These are phyloP conservation scores for Tolypocladium album DNA, from an alignment of 2,329 filamentous ascomycete genomes.

Conservation along the genomic window DNA sequence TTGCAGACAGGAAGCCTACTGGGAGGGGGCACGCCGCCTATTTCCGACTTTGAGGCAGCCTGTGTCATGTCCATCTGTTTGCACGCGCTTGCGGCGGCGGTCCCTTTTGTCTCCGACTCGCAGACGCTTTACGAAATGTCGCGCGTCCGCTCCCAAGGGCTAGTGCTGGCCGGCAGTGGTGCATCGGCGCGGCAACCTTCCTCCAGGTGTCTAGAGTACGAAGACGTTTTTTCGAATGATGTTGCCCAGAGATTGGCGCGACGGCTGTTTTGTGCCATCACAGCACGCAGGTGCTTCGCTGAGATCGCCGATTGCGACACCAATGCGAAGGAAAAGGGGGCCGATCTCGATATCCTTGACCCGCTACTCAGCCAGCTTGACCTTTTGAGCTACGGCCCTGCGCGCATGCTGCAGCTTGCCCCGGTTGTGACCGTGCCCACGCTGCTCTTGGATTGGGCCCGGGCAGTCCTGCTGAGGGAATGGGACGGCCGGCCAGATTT, in stretches of 20 bases:
- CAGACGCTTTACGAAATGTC: conserved; percentile 48
- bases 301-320: conserved; percentile 28
- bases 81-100: conserved; percentile 49
- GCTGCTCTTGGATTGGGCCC: conserved; percentile 58
- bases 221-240: conserved; percentile 53
- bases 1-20: conserved; percentile 12
- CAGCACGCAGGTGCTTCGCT: conserved; percentile 38
- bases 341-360: conserved; percentile 32
- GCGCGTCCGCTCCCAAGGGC: conserved; percentile 43
- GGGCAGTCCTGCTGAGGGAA: conserved; percentile 63
- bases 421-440: conserved; percentile 43
- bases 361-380: conserved; percentile 43
- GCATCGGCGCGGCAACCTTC: conserved; percentile 34
- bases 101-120: conserved; percentile 37
- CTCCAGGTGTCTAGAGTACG: conserved; percentile 45
- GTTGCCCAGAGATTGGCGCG: conserved; percentile 47
- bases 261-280: conserved; percentile 47
- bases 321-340: conserved; percentile 16
- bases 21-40: conserved; percentile 1
- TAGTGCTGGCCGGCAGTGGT: conserved; percentile 36
- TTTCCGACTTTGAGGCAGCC: conserved; percentile 38
- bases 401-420: conserved; percentile 36
- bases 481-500: conserved; percentile 73
- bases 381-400: conserved; percentile 32
- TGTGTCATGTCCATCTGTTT: conserved; percentile 48